Evolutionary conservation across 2,329 filamentous ascomycete genomes (phyloP).

Genomic region (Cercospora zeae-maydis): DNA sequence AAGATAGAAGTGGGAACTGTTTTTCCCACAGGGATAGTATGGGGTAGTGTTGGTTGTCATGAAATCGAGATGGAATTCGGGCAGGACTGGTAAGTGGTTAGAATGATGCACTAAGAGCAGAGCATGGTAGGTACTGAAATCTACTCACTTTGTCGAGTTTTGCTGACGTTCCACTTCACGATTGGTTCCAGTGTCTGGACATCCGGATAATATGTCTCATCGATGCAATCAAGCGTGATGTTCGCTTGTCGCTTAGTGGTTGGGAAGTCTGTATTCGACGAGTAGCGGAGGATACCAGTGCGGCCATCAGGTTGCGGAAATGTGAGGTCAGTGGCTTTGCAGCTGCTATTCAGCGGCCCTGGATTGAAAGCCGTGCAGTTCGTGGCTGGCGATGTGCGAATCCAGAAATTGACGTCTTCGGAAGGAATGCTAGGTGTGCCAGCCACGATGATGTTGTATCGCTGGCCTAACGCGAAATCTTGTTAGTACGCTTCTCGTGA

Average conservation of each 20-base stretch:
- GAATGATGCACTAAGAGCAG: background rate
- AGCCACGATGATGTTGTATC: constrained; percentile 31
- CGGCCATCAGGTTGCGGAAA: background rate
- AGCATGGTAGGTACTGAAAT: background rate
- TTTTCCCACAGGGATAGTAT: background rate
- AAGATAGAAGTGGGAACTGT: background rate
- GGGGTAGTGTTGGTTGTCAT: background rate
- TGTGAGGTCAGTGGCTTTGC: constrained; percentile 39
- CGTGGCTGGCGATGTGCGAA: background rate
- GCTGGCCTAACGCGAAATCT: constrained; percentile 15
- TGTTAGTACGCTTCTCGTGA: background rate
- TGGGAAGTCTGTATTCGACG: background rate
- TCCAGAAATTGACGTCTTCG: constrained; percentile 2
- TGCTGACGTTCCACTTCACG: background rate
- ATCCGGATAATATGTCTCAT: background rate
- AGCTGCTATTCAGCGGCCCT: constrained; percentile 35
- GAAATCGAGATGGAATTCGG: background rate
- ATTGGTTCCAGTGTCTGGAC: background rate
- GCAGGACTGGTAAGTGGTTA: background rate
- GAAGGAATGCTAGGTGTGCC: background rate
- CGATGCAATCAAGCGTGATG: background rate
- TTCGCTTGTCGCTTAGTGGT: background rate
- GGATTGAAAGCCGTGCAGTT: constrained; percentile 30
- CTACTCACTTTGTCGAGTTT: background rate
- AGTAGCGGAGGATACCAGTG: background rate